phyloP scores from a whole-genome alignment of 352 stramenopile species.

The Saprolegnia parasitica region DNA sequence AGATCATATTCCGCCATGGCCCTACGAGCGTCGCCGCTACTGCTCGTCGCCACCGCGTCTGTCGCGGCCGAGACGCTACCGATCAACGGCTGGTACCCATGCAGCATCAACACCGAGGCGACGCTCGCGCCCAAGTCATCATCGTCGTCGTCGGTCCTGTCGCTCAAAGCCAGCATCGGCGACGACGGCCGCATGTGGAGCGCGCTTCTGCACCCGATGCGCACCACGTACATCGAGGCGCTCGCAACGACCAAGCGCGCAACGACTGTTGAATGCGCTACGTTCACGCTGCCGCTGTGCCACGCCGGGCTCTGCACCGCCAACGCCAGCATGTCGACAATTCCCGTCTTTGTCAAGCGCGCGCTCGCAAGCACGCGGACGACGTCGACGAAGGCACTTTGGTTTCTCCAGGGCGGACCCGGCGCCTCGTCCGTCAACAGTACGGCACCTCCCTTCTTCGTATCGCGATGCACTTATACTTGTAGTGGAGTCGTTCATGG shows the following conservation, averaged over 20 bases:
- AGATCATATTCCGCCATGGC: background rate
- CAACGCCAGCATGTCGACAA: conserved; percentile 5
- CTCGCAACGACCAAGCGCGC: background rate
- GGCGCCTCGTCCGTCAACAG: conserved; percentile 39
- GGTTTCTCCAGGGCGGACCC: conserved; percentile 44
- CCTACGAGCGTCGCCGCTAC: background rate
- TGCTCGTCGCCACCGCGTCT: background rate
- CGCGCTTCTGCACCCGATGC: background rate
- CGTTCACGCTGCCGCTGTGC: conserved; percentile 24
- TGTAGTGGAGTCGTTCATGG: conserved; percentile 42
- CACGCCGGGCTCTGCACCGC: conserved; percentile 13
- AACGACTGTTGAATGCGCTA: conserved; percentile 12
- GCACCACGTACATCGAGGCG: background rate
- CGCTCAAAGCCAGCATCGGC: conserved; percentile 2
- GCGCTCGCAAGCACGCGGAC: background rate
- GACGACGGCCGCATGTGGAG: conserved; percentile 4
- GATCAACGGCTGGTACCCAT: conserved; percentile 27
- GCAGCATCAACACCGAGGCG: conserved; percentile 15
- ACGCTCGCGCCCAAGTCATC: background rate
- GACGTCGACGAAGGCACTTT: conserved; percentile 32
- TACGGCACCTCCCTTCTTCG: conserved; percentile 31
- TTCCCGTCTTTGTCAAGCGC: conserved; percentile 36
- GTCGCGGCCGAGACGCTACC: background rate
- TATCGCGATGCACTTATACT: conserved; percentile 4
- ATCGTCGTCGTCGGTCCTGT: background rate